Evolutionary conservation across 129 eudicot species (phyloP).

Genomic region (Deinandra increscens): DNA sequence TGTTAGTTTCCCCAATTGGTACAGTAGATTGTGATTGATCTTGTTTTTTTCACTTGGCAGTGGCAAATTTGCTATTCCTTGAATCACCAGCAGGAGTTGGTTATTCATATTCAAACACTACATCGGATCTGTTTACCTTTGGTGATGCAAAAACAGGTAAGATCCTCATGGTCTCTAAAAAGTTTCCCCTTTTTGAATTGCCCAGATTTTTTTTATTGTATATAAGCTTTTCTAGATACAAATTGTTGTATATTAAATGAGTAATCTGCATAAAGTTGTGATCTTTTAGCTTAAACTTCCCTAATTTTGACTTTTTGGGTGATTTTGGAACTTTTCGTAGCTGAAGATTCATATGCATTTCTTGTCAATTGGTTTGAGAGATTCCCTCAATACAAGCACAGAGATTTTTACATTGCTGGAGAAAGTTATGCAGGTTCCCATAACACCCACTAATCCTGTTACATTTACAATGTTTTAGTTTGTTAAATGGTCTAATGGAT

Average conservation of each 20-base stretch:
- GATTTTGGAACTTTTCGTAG: slow-evolving; percentile 45
- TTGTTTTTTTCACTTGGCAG: slow-evolving; percentile 44
- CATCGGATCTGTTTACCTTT: slow-evolving; percentile 72
- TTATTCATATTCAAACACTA: slow-evolving; percentile 76
- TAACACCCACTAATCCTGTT: slow-evolving; percentile 12
- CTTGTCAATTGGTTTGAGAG: slow-evolving; percentile 85
- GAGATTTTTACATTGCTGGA: slow-evolving; percentile 93
- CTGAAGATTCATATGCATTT: slow-evolving; percentile 84
- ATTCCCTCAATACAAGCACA: slow-evolving; percentile 92
- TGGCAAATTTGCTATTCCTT: slow-evolving; percentile 95
- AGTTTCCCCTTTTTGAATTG: slow-evolving; percentile 15
- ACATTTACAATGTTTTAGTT: not conserved
- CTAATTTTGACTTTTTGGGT: slow-evolving; percentile 23
- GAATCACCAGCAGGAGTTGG: slow-evolving; percentile 99
- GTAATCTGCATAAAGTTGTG: slow-evolving; percentile 10
- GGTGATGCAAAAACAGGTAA: slow-evolving; percentile 94
- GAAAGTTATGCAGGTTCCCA: slow-evolving; percentile 93
- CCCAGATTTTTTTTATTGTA: not conserved
- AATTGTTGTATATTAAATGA: slow-evolving; percentile 2
- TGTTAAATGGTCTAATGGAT: slow-evolving; percentile 14
- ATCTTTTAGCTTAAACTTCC: slow-evolving; percentile 28
- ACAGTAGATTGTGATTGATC: slow-evolving; percentile 16
- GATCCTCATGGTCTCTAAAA: not conserved
- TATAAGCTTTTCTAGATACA: slow-evolving; percentile 1
- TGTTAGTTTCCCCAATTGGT: not conserved